phyloP scores from a whole-genome alignment of 2,329 filamentous ascomycete species.

The Ceratocystis destructans region DNA sequence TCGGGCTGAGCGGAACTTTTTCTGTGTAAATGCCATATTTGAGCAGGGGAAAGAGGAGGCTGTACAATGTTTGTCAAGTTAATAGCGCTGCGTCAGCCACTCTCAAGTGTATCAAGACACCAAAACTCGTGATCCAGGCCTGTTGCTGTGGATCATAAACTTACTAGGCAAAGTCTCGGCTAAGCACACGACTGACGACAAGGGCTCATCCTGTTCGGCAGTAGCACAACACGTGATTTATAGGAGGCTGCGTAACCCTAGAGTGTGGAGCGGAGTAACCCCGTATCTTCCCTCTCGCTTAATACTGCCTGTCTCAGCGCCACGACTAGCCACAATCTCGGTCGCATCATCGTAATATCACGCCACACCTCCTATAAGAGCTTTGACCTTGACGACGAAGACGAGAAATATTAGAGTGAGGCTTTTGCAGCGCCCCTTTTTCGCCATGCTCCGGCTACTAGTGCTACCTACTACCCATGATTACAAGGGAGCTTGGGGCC shows the following conservation, averaged over 20 bases:
- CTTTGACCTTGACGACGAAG: neutral
- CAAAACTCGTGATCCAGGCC: neutral
- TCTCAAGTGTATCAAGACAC: neutral
- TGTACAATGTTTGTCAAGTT: neutral
- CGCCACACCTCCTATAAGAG: neutral
- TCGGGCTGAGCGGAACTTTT: constrained; percentile 33
- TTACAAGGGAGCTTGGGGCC: neutral
- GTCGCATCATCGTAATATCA: neutral
- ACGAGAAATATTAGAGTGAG: neutral
- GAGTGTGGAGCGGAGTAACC: neutral
- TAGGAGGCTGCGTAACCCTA: neutral
- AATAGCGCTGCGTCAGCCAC: no score
- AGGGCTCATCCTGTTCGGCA: neutral
- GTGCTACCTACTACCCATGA: no score
- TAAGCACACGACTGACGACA: neutral
- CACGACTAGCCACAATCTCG: neutral
- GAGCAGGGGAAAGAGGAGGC: neutral
- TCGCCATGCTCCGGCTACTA: no score
- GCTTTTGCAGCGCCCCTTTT: neutral
- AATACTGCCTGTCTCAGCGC: neutral
- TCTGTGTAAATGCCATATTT: constrained; percentile 14
- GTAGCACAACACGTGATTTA: neutral
- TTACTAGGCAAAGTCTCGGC: no score
- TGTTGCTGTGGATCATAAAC: no score
- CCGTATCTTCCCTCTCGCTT: neutral